These are phyloP conservation scores for Acacia concinna DNA, from an alignment of 331 rosid species.

Conservation along the genomic window DNA sequence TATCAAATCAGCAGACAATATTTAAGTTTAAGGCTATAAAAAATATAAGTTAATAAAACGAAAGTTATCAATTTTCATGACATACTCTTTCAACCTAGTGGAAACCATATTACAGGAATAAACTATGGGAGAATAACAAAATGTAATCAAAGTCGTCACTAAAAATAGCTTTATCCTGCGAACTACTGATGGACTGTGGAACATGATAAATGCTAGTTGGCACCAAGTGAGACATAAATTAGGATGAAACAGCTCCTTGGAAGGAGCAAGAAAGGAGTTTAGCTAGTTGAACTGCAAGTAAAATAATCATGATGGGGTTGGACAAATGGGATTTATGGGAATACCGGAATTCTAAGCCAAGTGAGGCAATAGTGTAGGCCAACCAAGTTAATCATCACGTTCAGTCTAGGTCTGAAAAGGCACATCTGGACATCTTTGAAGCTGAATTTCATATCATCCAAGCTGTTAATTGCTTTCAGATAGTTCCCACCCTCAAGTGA, in stretches of 20 bases:
- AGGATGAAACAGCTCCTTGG: not conserved
- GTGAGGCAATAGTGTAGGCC: constrained; percentile 52
- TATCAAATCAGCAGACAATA: not conserved
- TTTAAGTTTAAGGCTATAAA: not conserved
- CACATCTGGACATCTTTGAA: constrained; percentile 50
- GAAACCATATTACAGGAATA: not conserved
- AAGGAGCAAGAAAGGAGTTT: constrained; percentile 1
- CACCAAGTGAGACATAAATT: not conserved
- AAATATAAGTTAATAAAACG: not conserved
- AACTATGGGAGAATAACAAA: no score
- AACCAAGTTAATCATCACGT: constrained; percentile 50
- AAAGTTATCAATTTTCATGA: not conserved
- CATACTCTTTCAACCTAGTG: not conserved
- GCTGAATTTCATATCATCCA: constrained; percentile 42
- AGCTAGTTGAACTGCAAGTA: not conserved
- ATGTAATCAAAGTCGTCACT: not conserved
- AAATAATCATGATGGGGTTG: not conserved
- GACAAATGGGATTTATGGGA: constrained; percentile 11
- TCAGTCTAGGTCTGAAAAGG: constrained; percentile 44
- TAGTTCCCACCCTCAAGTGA: constrained; percentile 53
- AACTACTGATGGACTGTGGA: not conserved
- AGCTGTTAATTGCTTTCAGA: constrained; percentile 42
- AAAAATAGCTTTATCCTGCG: not conserved
- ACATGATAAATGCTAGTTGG: not conserved
- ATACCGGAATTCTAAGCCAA: constrained; percentile 55